These are phyloP conservation scores for Trichoderma afroharzianum DNA, from an alignment of 2,329 filamentous ascomycete genomes.

Conservation along the genomic window DNA sequence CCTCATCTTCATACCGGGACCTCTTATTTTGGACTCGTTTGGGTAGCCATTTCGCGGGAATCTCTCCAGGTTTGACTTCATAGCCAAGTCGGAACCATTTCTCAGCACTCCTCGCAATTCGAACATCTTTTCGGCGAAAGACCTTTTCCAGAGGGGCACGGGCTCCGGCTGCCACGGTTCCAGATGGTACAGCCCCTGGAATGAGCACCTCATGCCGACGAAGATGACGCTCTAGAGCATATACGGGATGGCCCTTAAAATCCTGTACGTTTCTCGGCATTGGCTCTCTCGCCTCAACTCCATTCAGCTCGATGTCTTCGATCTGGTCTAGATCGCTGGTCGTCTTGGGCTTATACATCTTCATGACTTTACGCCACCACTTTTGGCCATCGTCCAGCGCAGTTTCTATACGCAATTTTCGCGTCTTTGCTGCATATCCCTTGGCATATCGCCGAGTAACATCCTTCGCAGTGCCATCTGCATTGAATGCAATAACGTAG, in stretches of 20 bases:
- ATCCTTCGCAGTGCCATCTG: constrained; percentile 73
- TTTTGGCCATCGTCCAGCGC: constrained; percentile 44
- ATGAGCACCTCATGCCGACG: constrained; percentile 78
- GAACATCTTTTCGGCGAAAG: constrained; percentile 78
- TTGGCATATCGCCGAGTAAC: constrained; percentile 86
- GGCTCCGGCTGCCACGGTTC: constrained; percentile 70
- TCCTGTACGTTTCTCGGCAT: constrained; percentile 85
- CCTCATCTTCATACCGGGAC: constrained; percentile 26
- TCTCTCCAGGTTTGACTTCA: constrained; percentile 72
- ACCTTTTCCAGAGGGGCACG: constrained; percentile 67
- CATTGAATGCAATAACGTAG: constrained; percentile 84
- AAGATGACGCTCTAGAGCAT: constrained; percentile 81
- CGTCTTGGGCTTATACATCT: constrained; percentile 40
- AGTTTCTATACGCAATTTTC: constrained; percentile 72
- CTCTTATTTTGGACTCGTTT: constrained; percentile 39
- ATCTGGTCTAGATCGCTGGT: constrained; percentile 71
- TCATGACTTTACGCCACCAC: constrained; percentile 55
- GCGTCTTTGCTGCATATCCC: constrained; percentile 85
- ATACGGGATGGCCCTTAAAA: constrained; percentile 81
- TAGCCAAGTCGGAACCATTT: constrained; percentile 89
- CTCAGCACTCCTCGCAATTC: constrained; percentile 71
- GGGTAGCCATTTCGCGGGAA: constrained; percentile 73
- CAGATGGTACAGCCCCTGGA: constrained; percentile 65
- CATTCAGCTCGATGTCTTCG: constrained; percentile 72
- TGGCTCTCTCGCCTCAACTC: constrained; percentile 68